Evolutionary conservation across 2,329 filamentous ascomycete species (phyloP), one percentile per base, ranked within the genome.

Genomic region (Xylaria polymorpha): DNA sequence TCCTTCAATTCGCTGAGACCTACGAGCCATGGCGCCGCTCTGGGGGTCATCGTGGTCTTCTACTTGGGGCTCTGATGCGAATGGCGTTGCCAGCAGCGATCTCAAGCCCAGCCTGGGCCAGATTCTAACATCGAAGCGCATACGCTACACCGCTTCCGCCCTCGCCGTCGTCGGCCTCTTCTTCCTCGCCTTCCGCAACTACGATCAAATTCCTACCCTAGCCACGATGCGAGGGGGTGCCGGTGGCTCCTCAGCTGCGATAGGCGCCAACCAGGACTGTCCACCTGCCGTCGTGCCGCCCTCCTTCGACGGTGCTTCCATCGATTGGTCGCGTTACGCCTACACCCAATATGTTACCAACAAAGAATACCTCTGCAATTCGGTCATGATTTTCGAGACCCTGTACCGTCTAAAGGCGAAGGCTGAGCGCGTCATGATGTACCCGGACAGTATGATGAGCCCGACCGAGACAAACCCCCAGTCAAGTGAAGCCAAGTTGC

Each of bases 261-360:
- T 68, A 14, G 46, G 51, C 41, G 61, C 73, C 46, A 74, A 71
- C 18, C 56, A 68, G 14, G 62, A 76, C 37, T 78, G 76, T 44
- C 70, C 73, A 20, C 67, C 73, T 15, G 73, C 75, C 6, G 70
- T 73, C 32, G 66, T 75, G 6, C 75, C 75, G 6, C 75, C 75
- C 20, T 35, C 72, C 1, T 70, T 71, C 63, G 72, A 77, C n/a
- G 70, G 65, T 20, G 61, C 67, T 14, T 71, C 77, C 7, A 71
- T 81, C 32, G 76, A 85, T 73, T 85, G 83, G 83, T 79, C 78
- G 1, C 77, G 75, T 57, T 85, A 81, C 61, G 85, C 85, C 0
- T 86, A 86, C 68, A 80, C 81, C 0, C 83, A 85, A 72, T 86
- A 86, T 75, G 84, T 82, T 43, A 86, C 85, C 0, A 77, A 82